Percentiles rank a stretch among this genome's conserved stretches.
These are phyloP conservation scores for Elaeagnus macrophylla DNA, from an alignment of 306 rosid genomes.

Conservation along the genomic window DNA sequence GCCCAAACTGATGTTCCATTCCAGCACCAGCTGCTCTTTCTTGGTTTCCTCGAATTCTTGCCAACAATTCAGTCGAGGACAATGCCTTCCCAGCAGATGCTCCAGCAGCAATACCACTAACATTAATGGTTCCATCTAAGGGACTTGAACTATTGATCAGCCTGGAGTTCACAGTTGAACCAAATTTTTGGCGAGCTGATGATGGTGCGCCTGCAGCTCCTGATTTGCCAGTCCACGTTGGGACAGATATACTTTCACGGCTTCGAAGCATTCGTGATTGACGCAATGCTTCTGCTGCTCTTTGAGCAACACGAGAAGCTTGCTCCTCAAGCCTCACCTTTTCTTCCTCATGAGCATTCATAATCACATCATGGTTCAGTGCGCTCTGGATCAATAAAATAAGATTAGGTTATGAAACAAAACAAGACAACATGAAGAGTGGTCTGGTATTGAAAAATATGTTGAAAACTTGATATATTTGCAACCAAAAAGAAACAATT, in stretches of 20 bases:
- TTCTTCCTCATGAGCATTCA: conserved; percentile 84
- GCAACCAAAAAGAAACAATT: too few relatives aligned
- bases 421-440: not conserved
- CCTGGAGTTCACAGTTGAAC: conserved; percentile 61
- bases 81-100: conserved; percentile 73
- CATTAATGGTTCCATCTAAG: conserved; percentile 31
- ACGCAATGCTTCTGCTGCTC: conserved; percentile 92
- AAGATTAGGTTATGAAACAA: conserved; percentile 13
- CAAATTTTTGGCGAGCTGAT: conserved; percentile 58
- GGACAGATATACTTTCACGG: conserved; percentile 58
- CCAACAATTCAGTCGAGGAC: conserved; percentile 68
- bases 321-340: conserved; percentile 79
- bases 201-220: conserved; percentile 95
- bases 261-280: conserved; percentile 76
- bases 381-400: conserved; percentile 51
- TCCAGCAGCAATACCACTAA: conserved; percentile 62
- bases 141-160: conserved; percentile 35
- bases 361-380: conserved; percentile 78
- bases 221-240: conserved; percentile 96
- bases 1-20: conserved; percentile 44
- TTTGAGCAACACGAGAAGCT: conserved; percentile 86
- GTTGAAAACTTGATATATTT: too few relatives aligned
- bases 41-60: conserved; percentile 62
- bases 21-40: conserved; percentile 67
- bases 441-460: not conserved